Percentiles rank a stretch among this genome's conserved stretches.
phyloP scores from a whole-genome alignment of 495 filamentous ascomycete species.

The Podospora comata region DNA sequence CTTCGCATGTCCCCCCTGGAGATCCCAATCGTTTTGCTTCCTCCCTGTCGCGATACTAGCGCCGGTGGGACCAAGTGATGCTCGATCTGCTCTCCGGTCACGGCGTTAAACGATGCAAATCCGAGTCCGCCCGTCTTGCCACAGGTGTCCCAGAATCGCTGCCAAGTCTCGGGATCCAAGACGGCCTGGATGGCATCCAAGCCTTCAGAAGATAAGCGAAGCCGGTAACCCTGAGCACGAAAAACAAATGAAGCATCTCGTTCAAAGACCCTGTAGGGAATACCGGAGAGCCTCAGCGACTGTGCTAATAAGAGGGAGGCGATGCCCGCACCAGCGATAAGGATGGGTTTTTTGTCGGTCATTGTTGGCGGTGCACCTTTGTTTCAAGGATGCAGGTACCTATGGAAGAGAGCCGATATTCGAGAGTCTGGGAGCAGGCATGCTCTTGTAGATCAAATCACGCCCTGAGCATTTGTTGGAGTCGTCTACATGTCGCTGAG shows the following conservation, averaged over 20 bases:
- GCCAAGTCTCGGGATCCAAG: slow-evolving; percentile 43
- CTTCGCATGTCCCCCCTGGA: slow-evolving; percentile 50
- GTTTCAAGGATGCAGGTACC: no score
- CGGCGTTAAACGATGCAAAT: slow-evolving; percentile 43
- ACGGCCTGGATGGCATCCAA: slow-evolving; percentile 51
- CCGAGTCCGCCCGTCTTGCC: slow-evolving; percentile 50
- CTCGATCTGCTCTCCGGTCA: slow-evolving; percentile 39
- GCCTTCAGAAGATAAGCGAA: slow-evolving; percentile 51
- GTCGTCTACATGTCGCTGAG: neutral
- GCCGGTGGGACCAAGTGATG: slow-evolving; percentile 22
- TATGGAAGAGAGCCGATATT: neutral
- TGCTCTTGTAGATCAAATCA: neutral
- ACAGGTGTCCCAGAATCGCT: slow-evolving; percentile 52
- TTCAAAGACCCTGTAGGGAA: slow-evolving; percentile 54
- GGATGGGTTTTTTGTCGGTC: slow-evolving; percentile 41
- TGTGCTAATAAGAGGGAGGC: slow-evolving; percentile 51
- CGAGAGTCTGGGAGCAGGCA: neutral
- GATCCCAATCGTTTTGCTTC: slow-evolving; percentile 50
- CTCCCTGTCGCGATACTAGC: slow-evolving; percentile 38
- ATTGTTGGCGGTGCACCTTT: neutral
- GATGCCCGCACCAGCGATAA: slow-evolving; percentile 54
- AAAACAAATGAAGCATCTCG: slow-evolving; percentile 47
- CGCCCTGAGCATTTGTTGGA: no score
- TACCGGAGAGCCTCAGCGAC: slow-evolving; percentile 42
- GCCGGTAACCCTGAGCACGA: slow-evolving; percentile 54